phyloP scores from a whole-genome alignment of 2,329 filamentous ascomycete species.

The Beauveria pseudobassiana region DNA sequence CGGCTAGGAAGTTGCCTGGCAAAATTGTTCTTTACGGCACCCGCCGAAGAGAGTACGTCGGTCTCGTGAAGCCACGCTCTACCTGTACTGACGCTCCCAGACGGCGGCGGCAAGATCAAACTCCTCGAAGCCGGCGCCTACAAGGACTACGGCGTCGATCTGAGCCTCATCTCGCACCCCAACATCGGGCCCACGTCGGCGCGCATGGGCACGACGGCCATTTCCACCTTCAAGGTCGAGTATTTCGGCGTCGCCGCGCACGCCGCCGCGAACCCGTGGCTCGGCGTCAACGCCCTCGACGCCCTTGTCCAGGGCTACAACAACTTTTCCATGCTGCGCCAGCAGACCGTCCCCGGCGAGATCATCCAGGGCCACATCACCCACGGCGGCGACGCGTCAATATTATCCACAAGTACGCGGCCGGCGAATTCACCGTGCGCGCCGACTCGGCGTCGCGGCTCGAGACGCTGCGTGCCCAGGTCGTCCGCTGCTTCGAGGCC shows the following conservation, averaged over 20 bases:
- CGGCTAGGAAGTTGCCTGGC: conserved; percentile 31
- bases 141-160: conserved; percentile 22
- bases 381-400: conserved; percentile 43
- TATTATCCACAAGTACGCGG: conserved; percentile 44
- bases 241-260: conserved; percentile 49
- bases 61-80: background rate
- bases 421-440: conserved; percentile 37
- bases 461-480: conserved; percentile 30
- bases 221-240: conserved; percentile 39
- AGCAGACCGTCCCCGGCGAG: conserved; percentile 46
- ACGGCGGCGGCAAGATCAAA: conserved; percentile 41
- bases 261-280: conserved; percentile 47
- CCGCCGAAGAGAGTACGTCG: conserved; percentile 41
- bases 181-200: conserved; percentile 34
- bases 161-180: conserved; percentile 23
- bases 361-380: conserved; percentile 43
- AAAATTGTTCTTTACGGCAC: conserved; percentile 40
- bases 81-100: background rate
- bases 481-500: conserved; percentile 31
- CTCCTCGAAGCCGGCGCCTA: conserved; percentile 38
- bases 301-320: conserved; percentile 42
- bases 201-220: conserved; percentile 45
- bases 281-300: conserved; percentile 51
- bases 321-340: conserved; percentile 41
- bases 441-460: conserved; percentile 35